Evolutionary conservation across 805 yeast genomes (phyloP), one percentile per base, ranked within the genome.

Genomic region (Torulaspora maleeae): DNA sequence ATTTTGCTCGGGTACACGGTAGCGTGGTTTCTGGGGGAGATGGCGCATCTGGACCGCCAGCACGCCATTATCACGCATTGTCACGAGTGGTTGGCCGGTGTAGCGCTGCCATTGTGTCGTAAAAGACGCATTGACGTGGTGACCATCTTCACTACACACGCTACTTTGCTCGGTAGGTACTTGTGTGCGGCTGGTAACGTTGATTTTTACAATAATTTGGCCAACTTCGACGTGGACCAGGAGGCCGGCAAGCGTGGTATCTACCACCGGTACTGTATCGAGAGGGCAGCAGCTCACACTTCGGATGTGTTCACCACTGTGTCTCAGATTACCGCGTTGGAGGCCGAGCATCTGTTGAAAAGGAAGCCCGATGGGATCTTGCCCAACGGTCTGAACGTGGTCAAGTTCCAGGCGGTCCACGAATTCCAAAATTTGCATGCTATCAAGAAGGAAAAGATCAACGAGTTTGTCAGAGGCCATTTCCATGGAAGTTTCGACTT

Each of bases 11-110:
- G 99, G 25, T 91, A 91, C 68, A 70, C 88, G 41, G 95, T 89
- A 20, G 95, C 98, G 2, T 91, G 99, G 99, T 90, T 91, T 64
- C 71, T 93, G 45, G 99, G 99, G 13, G 98, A 93, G 67, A 76
- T 87, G 63, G 87, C 86, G n/a, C 80, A 74, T 61, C 80, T 82
- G 58, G 95, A 93, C 65, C 77, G 80, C 19, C 83, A 83, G 43
- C 80, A 91, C 56, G 97, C 98, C 0, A 89, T 93, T 41, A 82
- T 91, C 50, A 82, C 93, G 45, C 99, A 91, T 63, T 90, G 86
- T 66, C 99, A 91, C 71, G 99, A 91, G 71, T 91, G 99, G 99
- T 76, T 91, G 47, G 97, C 99, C 1, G 97, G 98, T 56, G 89
- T 93, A 37, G 96, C 95, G 0, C 72, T 93, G 49, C 97, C 99